Conservation (phyloP, 495 filamentous ascomycete species). For the Penicillium alfredii region DNA sequence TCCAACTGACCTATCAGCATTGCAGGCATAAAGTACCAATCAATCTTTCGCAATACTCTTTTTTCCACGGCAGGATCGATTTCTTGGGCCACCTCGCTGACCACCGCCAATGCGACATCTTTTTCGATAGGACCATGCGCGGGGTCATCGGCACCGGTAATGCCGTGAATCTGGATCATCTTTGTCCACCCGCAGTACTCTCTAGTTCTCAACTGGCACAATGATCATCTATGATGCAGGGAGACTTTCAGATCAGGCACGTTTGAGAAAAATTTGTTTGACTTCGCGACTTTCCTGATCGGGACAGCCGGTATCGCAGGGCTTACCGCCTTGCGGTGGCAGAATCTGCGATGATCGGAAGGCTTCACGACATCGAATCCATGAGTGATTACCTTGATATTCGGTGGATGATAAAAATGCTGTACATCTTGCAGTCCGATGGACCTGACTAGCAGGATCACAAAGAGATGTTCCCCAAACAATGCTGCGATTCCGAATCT, state of each 20-base stretch:
- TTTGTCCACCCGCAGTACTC: not conserved
- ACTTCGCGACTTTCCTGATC: slow-evolving; percentile 13
- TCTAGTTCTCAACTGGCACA: too few species aligned
- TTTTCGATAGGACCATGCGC: slow-evolving; percentile 32
- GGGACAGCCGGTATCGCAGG: slow-evolving; percentile 16
- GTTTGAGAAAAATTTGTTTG: slow-evolving; percentile 13
- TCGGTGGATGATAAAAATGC: too few species aligned
- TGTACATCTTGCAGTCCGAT: too few species aligned
- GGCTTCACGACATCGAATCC: too few species aligned
- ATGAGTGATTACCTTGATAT: too few species aligned
- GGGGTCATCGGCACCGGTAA: slow-evolving; percentile 8
- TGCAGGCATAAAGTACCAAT: slow-evolving; percentile 61
- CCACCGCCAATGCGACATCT: slow-evolving; percentile 42
- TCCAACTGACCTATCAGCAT: slow-evolving; percentile 55
- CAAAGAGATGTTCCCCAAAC: slow-evolving; percentile 21
- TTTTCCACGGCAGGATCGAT: slow-evolving; percentile 48
- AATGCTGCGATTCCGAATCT: slow-evolving; percentile 24
- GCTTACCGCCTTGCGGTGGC: slow-evolving; percentile 5
- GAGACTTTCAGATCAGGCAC: too few species aligned
- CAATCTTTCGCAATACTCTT: slow-evolving; percentile 64
- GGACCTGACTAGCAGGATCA: too few species aligned
- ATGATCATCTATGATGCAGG: not conserved
- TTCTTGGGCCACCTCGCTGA: slow-evolving; percentile 44
- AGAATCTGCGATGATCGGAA: too few species aligned
- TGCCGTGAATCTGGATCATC: slow-evolving; percentile 20